phyloP scores from a whole-genome alignment of 2,329 filamentous ascomycete species.

The Penicillium sp. region DNA sequence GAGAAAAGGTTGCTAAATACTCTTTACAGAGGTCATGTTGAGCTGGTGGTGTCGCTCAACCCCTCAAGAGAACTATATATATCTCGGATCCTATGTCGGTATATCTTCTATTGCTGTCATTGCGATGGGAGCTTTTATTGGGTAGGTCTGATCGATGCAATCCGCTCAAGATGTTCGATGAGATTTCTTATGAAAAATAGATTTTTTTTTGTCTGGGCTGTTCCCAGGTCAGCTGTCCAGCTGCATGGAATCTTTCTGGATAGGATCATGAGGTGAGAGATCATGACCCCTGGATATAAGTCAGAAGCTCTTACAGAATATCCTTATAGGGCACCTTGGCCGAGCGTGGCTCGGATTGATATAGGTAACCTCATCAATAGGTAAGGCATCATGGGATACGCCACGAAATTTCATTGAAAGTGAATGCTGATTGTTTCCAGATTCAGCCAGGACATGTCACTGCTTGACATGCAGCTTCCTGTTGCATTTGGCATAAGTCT shows the following conservation, averaged over 20 bases:
- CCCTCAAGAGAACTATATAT: no score
- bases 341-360: neutral
- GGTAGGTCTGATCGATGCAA: no score
- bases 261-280: neutral
- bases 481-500: constrained; percentile 33
- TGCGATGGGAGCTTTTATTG: no score
- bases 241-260: neutral
- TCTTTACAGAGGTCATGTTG: no score
- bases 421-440: constrained; percentile 3
- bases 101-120: no score
- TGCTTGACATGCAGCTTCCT: constrained; percentile 47
- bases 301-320: neutral
- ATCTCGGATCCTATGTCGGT: no score
- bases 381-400: neutral
- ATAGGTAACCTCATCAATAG: neutral
- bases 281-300: neutral
- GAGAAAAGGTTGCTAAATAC: no score
- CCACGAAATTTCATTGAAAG: neutral
- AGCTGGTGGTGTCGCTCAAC: no score
- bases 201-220: no score
- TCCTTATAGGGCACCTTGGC: neutral
- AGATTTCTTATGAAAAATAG: no score
- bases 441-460: constrained; percentile 42
- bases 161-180: no score
- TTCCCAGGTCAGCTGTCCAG: neutral